These are phyloP conservation scores for Centella asiatica DNA, from an alignment of 129 eudicot genomes.

Conservation along the genomic window DNA sequence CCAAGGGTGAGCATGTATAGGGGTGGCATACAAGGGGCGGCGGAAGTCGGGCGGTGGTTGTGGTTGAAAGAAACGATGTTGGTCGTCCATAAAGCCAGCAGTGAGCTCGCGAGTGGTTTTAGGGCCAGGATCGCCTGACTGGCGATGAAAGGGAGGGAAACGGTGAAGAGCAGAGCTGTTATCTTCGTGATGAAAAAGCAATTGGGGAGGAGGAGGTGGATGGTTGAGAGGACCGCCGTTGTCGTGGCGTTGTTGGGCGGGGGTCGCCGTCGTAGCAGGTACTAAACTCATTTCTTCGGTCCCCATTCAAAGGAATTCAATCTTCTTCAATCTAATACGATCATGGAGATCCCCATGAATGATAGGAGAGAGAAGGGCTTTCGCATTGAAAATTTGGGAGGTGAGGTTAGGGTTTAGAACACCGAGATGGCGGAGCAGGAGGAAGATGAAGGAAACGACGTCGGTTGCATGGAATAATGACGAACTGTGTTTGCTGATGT, in stretches of 20 bases:
- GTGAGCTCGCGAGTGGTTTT: conserved; percentile 64
- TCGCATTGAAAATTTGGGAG: too few relatives aligned
- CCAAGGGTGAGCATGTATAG: conserved; percentile 25
- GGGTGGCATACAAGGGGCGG: conserved; percentile 29
- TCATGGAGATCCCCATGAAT: background rate
- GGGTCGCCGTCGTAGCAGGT: background rate
- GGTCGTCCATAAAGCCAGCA: conserved; percentile 47
- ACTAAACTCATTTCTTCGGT: conserved; percentile 50
- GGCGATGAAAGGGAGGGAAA: conserved; percentile 1
- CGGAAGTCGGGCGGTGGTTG: conserved; percentile 33
- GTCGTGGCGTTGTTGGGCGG: background rate
- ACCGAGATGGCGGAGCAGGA: too few relatives aligned
- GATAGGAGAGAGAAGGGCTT: background rate
- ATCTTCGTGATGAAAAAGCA: conserved; percentile 39
- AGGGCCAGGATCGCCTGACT: conserved; percentile 25
- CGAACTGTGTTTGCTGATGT: too few relatives aligned
- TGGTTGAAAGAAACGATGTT: conserved; percentile 32
- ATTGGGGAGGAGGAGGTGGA: conserved; percentile 33
- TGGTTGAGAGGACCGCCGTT: conserved; percentile 1
- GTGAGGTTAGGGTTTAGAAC: too few relatives aligned
- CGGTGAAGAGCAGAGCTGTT: conserved; percentile 19
- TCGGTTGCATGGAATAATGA: too few relatives aligned
- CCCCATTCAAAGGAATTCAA: conserved; percentile 26
- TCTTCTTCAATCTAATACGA: background rate
- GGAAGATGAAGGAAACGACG: too few relatives aligned